Evolutionary conservation across 2,329 filamentous ascomycete genomes (phyloP), one percentile per base, ranked within the genome.

Genomic region (Venturia carpophila): DNA sequence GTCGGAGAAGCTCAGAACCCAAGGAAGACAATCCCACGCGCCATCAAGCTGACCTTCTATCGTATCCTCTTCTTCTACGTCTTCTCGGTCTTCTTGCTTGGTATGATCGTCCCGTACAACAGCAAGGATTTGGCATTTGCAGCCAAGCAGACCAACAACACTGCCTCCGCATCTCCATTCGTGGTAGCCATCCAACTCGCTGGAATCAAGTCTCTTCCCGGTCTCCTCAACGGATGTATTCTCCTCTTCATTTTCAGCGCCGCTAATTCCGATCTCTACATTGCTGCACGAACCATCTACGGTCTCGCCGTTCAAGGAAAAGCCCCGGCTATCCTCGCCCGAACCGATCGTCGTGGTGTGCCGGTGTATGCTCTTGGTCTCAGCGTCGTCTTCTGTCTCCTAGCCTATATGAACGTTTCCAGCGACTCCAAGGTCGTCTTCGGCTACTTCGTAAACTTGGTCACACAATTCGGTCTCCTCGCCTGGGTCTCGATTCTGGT

Each of bases 1-100:
- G 88, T 91, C 42, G 89, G 87, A 64, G 88, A 92, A 75, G 88
- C 89, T 0, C 87, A 91, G 77, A 92, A 92, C 76, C 90, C 90
- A 0, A 85, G 89, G 72, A 85, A 84, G 74, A 89, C 86, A 19
- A 87, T 93, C 67, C 90, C 90, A 7, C 84, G 86, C 67, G 89
- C 89, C 64, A 92, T 92, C 79, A 88, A 86, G 73, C 81, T 91
- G 62, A 92, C 89, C 69, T 92, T 92, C 76, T 92, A 84, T 79
- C 89, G 90, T 66, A 92, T 93, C 73, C 76, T 91, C 69, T 79
- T 92, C 78, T 93, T 93, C 80, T 93, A 93, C 79, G 82, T 86
- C 70, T 75, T 91, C 66, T 87, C 84, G 27, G 87, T 92, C 43
- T 82, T 93, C 63, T 81, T 92, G 63, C 79, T 93, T 64, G 89